A percentile compares a stretch with the other conserved stretches of the same genome.
Conservation (phyloP, 208 protist species). For the Entamoeba dispar region DNA sequence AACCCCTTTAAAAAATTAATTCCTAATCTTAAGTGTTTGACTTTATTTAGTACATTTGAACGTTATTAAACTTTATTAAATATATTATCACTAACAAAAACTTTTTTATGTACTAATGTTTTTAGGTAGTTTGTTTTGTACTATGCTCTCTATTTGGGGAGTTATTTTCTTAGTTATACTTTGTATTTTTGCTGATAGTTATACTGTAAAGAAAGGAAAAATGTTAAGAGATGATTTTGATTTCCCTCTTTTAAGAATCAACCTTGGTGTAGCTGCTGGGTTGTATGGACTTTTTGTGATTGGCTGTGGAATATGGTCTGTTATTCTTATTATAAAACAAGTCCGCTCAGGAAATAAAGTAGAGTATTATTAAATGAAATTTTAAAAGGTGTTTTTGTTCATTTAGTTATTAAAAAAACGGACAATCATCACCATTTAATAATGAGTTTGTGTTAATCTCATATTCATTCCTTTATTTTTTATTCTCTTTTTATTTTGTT, state of each 20-base stretch:
- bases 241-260: background rate
- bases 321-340: background rate
- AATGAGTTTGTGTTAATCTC: too few species aligned
- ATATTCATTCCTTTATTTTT: too few species aligned
- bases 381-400: too few species aligned
- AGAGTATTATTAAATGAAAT: background rate
- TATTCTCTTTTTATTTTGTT: too few species aligned
- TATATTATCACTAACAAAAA: too few species aligned
- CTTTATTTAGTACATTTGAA: too few species aligned
- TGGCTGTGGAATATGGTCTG: background rate
- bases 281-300: background rate
- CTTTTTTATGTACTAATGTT: too few species aligned
- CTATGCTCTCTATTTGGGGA: background rate
- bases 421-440: too few species aligned
- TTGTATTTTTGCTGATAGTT: background rate
- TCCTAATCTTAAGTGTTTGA: too few species aligned
- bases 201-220: background rate
- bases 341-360: background rate
- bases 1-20: too few species aligned
- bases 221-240: background rate
- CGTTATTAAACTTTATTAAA: too few species aligned
- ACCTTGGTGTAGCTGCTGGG: background rate
- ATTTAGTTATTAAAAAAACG: too few species aligned
- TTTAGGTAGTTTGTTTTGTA: background rate
- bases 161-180: background rate